Evolutionary conservation across 2,329 filamentous ascomycete genomes (phyloP).

Genomic region (Fusarium sp.): DNA sequence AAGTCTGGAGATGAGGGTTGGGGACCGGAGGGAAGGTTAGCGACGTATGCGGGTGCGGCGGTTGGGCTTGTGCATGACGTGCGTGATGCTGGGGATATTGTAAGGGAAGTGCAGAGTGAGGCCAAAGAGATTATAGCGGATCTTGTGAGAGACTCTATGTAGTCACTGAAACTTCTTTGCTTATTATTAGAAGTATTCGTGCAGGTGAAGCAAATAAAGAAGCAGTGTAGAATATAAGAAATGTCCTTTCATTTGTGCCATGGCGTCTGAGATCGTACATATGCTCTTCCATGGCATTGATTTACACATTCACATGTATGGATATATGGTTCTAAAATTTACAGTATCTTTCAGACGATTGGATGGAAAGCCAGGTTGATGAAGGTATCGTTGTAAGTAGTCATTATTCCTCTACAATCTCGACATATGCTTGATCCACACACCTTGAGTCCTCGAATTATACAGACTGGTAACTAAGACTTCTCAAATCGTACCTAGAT

Average conservation of each 20-base stretch:
- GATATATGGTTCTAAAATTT: too few species aligned
- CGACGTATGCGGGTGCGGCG: constrained; percentile 62
- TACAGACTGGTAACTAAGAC: not conserved
- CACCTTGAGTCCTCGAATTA: not conserved
- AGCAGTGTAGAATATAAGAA: not conserved
- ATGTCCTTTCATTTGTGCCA: not conserved
- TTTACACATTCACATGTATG: too few species aligned
- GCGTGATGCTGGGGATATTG: constrained; percentile 54
- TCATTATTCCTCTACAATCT: too few species aligned
- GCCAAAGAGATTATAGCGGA: constrained; percentile 29
- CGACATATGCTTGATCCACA: not conserved
- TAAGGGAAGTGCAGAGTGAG: constrained; percentile 49
- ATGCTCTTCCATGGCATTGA: too few species aligned
- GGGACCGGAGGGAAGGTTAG: constrained; percentile 61
- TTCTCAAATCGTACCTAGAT: not conserved
- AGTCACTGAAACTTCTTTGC: not conserved
- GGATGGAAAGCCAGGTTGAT: too few species aligned
- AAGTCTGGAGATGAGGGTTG: constrained; percentile 58
- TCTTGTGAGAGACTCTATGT: not conserved
- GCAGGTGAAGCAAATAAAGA: too few species aligned
- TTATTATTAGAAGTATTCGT: not conserved
- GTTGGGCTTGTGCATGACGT: constrained; percentile 59
- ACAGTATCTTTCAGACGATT: too few species aligned
- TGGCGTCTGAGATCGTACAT: not conserved
- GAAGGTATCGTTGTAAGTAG: too few species aligned